Evolutionary conservation across 257 asterid species (phyloP), one percentile per base, ranked within the genome.

Genomic region (Ophiorrhiza pumila): DNA sequence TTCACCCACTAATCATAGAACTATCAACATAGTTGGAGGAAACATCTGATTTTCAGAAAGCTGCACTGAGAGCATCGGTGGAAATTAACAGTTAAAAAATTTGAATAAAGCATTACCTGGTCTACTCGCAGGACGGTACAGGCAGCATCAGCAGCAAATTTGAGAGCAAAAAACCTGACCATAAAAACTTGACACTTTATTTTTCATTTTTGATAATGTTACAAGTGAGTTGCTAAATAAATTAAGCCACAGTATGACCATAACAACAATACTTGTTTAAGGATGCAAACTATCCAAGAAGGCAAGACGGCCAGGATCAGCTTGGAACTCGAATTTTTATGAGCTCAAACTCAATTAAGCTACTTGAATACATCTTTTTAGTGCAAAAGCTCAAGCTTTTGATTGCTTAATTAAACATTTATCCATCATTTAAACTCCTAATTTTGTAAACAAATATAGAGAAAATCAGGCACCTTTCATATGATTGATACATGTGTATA

Each of bases 111-210:
- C 29, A 55, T 75, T 84, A 95, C 99, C 99, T 95, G 99, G 83
- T 95, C 99, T 42, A 95, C 99, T 18, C 97, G 94, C 73, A 95
- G 86, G 77, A 95, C 96, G 10, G 99, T 95, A 79, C 89, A 86
- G 71, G 88, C 96, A 73, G 98, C 99, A 85, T 92, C 98, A 49
- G 96, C 94, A 68, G 99, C 97, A 74, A 81, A 92, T 82, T 95
- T 95, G 56, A 95, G 90, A 69, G 98, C 98, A 74, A 89, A 95
- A 49, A 84, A 81, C 82, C 98, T 95, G 89, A 60, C 2, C 77
- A 71, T 60, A 56, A 50, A 58, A 13, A 56, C 72, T 7, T 43
- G 29, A 23, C 43, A 32, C 17, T 22, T 15, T 23, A 58, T 8
- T 37, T 58, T 68, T 20, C 13, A 34, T 8, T 2, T 49, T 47